Conservation (phyloP, 176 grass and related monocot species). For the Alopecurus myosuroides region DNA sequence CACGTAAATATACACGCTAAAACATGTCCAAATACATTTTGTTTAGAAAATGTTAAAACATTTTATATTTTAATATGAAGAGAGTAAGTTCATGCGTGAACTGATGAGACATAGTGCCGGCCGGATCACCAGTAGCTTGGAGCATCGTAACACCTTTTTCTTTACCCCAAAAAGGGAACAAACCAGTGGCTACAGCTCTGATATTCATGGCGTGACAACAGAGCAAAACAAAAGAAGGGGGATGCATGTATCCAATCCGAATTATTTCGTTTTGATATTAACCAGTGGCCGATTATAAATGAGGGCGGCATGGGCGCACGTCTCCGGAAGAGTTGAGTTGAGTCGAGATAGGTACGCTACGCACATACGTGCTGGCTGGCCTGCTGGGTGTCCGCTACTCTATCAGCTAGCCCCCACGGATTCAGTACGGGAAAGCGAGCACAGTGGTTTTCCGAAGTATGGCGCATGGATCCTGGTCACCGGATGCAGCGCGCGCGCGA, state of each 20-base stretch:
- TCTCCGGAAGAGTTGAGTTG: not conserved
- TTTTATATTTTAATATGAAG: no score
- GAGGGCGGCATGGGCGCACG: not conserved
- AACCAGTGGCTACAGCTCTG: not conserved
- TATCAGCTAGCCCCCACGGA: not conserved
- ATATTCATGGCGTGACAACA: not conserved
- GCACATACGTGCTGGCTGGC: not conserved
- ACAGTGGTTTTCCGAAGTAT: slow-evolving; percentile 4
- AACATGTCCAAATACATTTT: no score
- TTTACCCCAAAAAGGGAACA: not conserved
- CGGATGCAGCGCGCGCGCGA: not conserved
- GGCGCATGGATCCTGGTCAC: not conserved
- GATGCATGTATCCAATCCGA: not conserved
- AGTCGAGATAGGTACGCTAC: not conserved
- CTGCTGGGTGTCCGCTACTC: not conserved
- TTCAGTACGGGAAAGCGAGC: not conserved
- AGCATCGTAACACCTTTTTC: not conserved
- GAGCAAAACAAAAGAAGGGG: not conserved
- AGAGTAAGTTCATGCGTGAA: no score
- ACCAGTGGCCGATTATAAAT: slow-evolving; percentile 4
- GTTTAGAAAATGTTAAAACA: no score
- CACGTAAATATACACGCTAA: no score
- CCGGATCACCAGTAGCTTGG: not conserved
- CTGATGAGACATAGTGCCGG: not conserved
- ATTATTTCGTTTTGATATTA: not conserved